Percentiles rank a stretch among this genome's conserved stretches.
These are phyloP conservation scores for Debaryomyces maramus DNA, from an alignment of 805 yeast species.

Conservation along the genomic window DNA sequence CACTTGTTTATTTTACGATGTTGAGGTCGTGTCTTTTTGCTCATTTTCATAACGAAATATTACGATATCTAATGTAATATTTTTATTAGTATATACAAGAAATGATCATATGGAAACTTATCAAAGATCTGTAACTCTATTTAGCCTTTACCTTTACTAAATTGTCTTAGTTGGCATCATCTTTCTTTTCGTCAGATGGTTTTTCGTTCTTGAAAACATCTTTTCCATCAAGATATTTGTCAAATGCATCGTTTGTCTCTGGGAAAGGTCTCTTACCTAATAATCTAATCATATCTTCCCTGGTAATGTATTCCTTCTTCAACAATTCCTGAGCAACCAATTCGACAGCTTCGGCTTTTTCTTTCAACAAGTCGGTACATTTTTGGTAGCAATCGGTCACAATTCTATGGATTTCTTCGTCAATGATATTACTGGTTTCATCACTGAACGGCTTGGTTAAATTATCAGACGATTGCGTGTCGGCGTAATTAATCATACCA, in stretches of 20 bases:
- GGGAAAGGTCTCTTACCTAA: constrained; percentile 92
- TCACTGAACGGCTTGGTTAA: constrained; percentile 88
- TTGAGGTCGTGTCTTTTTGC: neutral
- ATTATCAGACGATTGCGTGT: constrained; percentile 63
- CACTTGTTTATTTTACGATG: too few relatives aligned
- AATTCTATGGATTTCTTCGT: constrained; percentile 76
- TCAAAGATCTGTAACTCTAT: constrained; percentile 1
- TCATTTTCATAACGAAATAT: neutral
- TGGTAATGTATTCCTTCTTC: constrained; percentile 82
- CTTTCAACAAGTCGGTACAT: constrained; percentile 67
- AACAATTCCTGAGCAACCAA: constrained; percentile 85
- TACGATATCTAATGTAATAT: neutral
- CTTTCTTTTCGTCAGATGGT: constrained; percentile 28
- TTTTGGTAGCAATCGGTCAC: constrained; percentile 71
- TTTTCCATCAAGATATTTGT: constrained; percentile 60
- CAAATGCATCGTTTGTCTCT: constrained; percentile 88
- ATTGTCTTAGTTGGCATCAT: constrained; percentile 14
- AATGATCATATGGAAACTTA: constrained; percentile 1
- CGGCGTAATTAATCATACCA: constrained; percentile 79
- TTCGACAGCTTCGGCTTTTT: constrained; percentile 74
- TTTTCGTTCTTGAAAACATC: constrained; percentile 41
- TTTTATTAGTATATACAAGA: constrained; percentile 4
- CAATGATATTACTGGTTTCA: constrained; percentile 78
- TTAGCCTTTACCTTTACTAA: neutral
- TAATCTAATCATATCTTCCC: constrained; percentile 89